phyloP scores from a whole-genome alignment of 768 basidiomycete genomes.

The Xerocomus potaroensis region DNA sequence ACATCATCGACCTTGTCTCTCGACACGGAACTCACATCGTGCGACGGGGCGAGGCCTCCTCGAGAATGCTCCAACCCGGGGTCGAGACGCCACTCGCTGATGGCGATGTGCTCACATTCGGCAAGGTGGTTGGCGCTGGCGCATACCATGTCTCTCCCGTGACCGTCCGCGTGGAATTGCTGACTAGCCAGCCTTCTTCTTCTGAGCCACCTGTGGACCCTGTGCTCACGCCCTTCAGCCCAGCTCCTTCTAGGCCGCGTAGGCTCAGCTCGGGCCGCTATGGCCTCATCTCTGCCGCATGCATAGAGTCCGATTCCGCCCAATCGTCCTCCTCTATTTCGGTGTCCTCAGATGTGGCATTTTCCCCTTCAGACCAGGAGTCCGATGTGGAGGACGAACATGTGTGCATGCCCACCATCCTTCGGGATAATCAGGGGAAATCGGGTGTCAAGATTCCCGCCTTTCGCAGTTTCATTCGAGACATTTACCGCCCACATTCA shows the following conservation, averaged over 20 bases:
- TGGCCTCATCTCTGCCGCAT: slow-evolving; percentile 43
- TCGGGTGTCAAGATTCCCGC: slow-evolving; percentile 29
- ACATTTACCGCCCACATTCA: slow-evolving; percentile 22
- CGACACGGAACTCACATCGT: slow-evolving; percentile 75
- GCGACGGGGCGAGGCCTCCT: slow-evolving; percentile 45
- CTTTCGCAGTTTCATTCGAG: slow-evolving; percentile 29
- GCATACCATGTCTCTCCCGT: slow-evolving; percentile 60
- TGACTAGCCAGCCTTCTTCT: slow-evolving; percentile 20
- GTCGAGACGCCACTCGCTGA: slow-evolving; percentile 54
- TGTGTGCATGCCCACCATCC: slow-evolving; percentile 10
- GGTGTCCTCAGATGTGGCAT: slow-evolving; percentile 34
- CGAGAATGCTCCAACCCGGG: slow-evolving; percentile 51
- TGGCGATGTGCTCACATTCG: slow-evolving; percentile 72
- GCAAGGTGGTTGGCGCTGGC: slow-evolving; percentile 66
- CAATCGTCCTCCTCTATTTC: slow-evolving; percentile 39
- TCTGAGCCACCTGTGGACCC: slow-evolving; percentile 18
- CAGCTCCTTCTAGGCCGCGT: slow-evolving; percentile 21
- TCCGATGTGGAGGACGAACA: slow-evolving; percentile 55
- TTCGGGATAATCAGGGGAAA: slow-evolving; percentile 14
- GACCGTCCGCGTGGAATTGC: slow-evolving; percentile 54
- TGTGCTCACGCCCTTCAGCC: slow-evolving; percentile 17
- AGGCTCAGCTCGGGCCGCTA: slow-evolving; percentile 54
- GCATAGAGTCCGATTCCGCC: slow-evolving; percentile 23
- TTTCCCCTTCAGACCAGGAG: slow-evolving; percentile 34
- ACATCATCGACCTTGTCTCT: slow-evolving; percentile 64